A percentile compares a stretch with the other conserved stretches of the same genome.
Conservation (phyloP, 768 basidiomycete genomes). For the Grammothele lineata region DNA sequence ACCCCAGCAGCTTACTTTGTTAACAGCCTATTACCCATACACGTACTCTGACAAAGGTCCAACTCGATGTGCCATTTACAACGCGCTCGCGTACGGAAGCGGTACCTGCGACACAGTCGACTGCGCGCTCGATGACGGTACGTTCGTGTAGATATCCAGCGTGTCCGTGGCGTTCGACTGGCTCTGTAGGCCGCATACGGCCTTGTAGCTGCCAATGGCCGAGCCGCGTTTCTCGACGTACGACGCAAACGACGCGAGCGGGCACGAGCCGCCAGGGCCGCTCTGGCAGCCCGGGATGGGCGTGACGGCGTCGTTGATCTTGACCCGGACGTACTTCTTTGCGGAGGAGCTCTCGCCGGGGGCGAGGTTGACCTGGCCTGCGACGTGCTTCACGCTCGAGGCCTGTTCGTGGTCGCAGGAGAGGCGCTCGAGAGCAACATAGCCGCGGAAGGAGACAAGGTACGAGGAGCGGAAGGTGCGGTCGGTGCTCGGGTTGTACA, state of each 20-base stretch:
- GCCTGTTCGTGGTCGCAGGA: conserved; percentile 27
- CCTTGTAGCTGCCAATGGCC: conserved; percentile 34
- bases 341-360: conserved; percentile 11
- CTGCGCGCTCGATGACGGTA: conserved; percentile 10
- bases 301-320: conserved; percentile 38
- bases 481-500: conserved; percentile 23
- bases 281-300: conserved; percentile 36
- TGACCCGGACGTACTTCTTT: conserved; percentile 32
- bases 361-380: conserved; percentile 7
- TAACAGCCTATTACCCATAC: too few species aligned
- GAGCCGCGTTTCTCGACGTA: conserved; percentile 27
- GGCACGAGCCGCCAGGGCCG: conserved; percentile 38
- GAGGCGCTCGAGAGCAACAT: conserved; percentile 39
- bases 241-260: conserved; percentile 29
- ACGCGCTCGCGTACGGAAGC: conserved; percentile 1
- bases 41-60: too few species aligned
- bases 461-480: conserved; percentile 37
- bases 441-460: conserved; percentile 38
- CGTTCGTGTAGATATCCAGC: conserved; percentile 21
- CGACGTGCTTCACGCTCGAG: conserved; percentile 13
- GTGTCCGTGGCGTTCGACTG: conserved; percentile 19
- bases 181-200: conserved; percentile 31
- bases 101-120: conserved; percentile 7
- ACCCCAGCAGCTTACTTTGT: too few species aligned
- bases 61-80: neutral